Base-by-base conservation (phyloP, 306 rosid species). In the Ormosia semicastrata region DNA sequence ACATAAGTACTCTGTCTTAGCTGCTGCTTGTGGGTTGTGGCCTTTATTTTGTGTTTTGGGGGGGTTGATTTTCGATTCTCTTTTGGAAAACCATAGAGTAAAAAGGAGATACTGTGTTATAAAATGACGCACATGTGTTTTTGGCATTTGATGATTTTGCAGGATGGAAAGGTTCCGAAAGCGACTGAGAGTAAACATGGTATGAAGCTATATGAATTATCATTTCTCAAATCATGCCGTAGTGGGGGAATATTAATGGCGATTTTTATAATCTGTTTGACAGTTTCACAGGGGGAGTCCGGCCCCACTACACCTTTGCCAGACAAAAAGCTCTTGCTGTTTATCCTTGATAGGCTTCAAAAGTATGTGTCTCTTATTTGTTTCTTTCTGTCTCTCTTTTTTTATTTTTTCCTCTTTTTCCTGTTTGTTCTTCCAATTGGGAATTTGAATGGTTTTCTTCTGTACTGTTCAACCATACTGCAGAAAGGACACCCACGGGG, bases 301-400 rank as follows among this genome's bases (percentile, higher is more conserved):
- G 99, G 99, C 84, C 99, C 99, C 99, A 93, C 98, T 81, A 90
- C 94, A 73, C 84, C 95, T 90, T 95, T 95, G 96, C 99, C 98
- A 84, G 97, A 95, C 95, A 95, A 93, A 93, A 95, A 95, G 99
- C 94, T 95, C 93, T 81, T 95, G 93, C 84, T 93, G 90, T 91
- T 95, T 93, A 90, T 95, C 88, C 98, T 95, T 82, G 98, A 95
- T 85, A 95, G 99, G 81, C 95, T 95, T 88, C 99, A 93, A 92
- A 95, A 95, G 99, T 95, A 68, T 64, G 98, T 82, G 97, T 78
- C 75, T 74, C 80, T 73, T 81, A 18, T 84, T 84, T 53, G 73
- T 75, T 79, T 81, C 75, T 77, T 70, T 40, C 80, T 73, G 34
- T 86, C 71, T 71, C 7, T 50, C 49, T 37, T 53, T 56, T 73